These are phyloP conservation scores for Eucalyptus cladocalyx DNA, from an alignment of 345 rosid genomes.

Conservation along the genomic window DNA sequence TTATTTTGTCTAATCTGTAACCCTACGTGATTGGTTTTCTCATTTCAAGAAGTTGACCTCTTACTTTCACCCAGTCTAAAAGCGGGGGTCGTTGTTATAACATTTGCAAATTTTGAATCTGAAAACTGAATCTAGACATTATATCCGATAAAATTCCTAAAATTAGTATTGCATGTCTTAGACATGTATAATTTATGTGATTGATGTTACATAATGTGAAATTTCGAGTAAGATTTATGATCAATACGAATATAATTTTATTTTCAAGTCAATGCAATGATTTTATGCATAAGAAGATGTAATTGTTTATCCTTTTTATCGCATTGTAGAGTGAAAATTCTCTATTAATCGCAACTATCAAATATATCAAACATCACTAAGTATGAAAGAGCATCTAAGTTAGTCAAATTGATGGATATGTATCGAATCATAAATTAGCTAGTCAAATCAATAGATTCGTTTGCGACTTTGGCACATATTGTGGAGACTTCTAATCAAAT, in stretches of 20 bases:
- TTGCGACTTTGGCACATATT: neutral
- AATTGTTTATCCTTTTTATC: neutral
- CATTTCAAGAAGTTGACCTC: neutral
- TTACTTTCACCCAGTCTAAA: neutral
- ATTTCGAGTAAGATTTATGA: neutral
- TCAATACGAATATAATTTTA: neutral
- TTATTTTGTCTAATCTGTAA: neutral
- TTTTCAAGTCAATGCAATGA: neutral
- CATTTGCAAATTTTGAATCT: neutral
- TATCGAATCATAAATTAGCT: neutral
- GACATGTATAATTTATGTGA: neutral
- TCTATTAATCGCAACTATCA: neutral
- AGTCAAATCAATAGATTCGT: neutral
- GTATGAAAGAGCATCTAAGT: neutral
- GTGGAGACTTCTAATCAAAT: neutral
- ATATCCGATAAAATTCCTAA: neutral
- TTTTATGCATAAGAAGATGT: neutral
- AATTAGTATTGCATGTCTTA: neutral
- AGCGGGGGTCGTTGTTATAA: neutral
- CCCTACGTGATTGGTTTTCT: neutral
- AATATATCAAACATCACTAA: neutral
- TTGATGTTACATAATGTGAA: neutral
- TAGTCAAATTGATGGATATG: neutral
- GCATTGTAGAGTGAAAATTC: neutral
- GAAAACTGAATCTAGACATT: neutral